Base-by-base conservation (phyloP, 2,329 filamentous ascomycete genomes). In the Colletotrichum shisoi region DNA sequence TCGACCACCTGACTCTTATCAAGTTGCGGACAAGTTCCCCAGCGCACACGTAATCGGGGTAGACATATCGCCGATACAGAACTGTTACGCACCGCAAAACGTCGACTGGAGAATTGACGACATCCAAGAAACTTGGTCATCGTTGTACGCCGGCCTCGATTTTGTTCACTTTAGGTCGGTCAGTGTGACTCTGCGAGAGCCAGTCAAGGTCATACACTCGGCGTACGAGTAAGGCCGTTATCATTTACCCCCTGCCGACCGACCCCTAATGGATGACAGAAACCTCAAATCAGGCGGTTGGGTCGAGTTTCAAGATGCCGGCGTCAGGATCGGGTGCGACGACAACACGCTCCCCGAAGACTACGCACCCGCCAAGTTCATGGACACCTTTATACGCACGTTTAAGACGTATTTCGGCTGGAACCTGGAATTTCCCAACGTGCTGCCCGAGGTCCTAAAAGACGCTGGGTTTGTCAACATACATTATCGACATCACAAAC, bases 151-250 rank as follows among this genome's bases (percentile, higher is more conserved):
- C 27, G 71, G 74, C 49, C 73, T 86, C 69, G 85, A 88, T 71
- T 81, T 84, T 63, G 82, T 89, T 51, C 85, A 87, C 71, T 74
- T 81, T 24, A 79, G 86, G 53, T 79, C 84, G 24, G 77, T 88
- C 72, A 77, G 81, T 6, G 81, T 81, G 24, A 82, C 81, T 37
- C 79, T 89, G 51, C 76, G 79, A 15, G 77, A 87, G 71, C 87
- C 85, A 74, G 77, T 77, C 3, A 76, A 76, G 24, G 75, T 89
- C 53, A 74, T 87, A 52, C 69, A 77, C 42, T 80, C 85, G 70
- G 79, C 81, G 13, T 85, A 82, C 67, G 74, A 77, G 78, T 80
- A 74, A 63, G 71, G 44, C 37, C 44, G 24, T 34, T 27, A 17
- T 59, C 15, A 8, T 8, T 17, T 40, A 4, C 44, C 39, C 8